Conservation (phyloP, 768 basidiomycete genomes). For the Pulveroboletus ravenelii region DNA sequence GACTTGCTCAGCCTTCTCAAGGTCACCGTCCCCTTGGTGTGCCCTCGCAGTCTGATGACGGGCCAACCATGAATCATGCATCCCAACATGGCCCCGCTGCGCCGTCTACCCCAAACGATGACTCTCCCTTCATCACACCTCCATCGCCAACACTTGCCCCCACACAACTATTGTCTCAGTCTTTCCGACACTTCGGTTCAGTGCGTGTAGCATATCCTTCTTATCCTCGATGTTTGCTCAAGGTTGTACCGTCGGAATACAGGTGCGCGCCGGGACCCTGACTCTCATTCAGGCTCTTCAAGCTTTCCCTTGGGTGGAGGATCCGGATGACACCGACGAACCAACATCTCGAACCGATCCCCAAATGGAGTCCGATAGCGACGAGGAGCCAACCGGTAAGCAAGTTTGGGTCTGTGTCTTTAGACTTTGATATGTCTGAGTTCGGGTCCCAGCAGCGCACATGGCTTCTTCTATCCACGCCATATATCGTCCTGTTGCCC, state of each 20-base stretch:
- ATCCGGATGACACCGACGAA: constrained; percentile 67
- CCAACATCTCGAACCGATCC: constrained; percentile 38
- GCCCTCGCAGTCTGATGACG: constrained; percentile 21
- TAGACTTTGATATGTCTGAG: background rate
- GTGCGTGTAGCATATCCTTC: constrained; percentile 39
- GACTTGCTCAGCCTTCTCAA: constrained; percentile 11
- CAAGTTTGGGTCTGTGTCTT: constrained; percentile 10
- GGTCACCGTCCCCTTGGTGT: constrained; percentile 8
- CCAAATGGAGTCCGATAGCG: constrained; percentile 52
- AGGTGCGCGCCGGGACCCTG: constrained; percentile 88
- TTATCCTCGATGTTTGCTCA: background rate
- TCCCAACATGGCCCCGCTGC: constrained; percentile 5
- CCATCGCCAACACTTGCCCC: constrained; percentile 55
- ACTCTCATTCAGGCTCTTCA: constrained; percentile 86
- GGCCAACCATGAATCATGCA: constrained; percentile 4
- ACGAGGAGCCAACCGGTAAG: constrained; percentile 49
- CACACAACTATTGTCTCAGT: constrained; percentile 41
- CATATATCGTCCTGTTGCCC: constrained; percentile 77
- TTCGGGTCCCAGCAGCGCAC: constrained; percentile 33
- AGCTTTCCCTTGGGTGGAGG: constrained; percentile 74
- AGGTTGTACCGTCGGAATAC: constrained; percentile 8
- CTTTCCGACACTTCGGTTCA: constrained; percentile 67
- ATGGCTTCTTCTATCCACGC: constrained; percentile 86
- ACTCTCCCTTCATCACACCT: constrained; percentile 69
- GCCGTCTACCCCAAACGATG: constrained; percentile 33